These are phyloP conservation scores for Amylocystis lapponica DNA, from an alignment of 768 basidiomycete genomes.

Conservation along the genomic window DNA sequence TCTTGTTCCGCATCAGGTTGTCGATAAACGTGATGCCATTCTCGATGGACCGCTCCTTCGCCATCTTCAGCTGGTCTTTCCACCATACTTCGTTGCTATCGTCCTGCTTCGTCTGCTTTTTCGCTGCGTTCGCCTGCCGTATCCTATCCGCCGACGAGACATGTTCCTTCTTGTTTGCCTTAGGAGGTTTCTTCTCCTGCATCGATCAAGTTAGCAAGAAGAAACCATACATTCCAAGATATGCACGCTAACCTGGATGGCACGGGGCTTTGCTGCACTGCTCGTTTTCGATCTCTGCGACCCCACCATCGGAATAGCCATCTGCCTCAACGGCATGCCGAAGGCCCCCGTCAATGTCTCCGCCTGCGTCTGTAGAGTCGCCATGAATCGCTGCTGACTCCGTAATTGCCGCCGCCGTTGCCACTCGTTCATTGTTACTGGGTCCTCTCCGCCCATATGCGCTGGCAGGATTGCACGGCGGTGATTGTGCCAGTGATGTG, in stretches of 20 bases:
- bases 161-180: constrained; percentile 25
- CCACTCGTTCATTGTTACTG: constrained; percentile 27
- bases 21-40: constrained; percentile 31
- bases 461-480: constrained; percentile 44
- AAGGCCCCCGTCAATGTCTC: constrained; percentile 59
- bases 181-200: constrained; percentile 4
- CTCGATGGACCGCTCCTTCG: constrained; percentile 28
- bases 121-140: constrained; percentile 37
- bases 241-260: background rate
- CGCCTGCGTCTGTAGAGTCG: constrained; percentile 49
- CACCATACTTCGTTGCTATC: constrained; percentile 46
- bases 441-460: constrained; percentile 44
- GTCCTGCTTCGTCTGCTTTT: constrained; percentile 38
- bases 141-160: constrained; percentile 36
- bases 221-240: background rate
- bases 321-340: constrained; percentile 45
- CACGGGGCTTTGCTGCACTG: background rate
- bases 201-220: no score
- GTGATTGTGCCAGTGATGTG: constrained; percentile 55
- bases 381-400: constrained; percentile 54
- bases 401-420: constrained; percentile 33
- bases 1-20: constrained; percentile 40
- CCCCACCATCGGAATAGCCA: constrained; percentile 44
- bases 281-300: constrained; percentile 4
- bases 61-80: constrained; percentile 37